A percentile compares a stretch with the other conserved stretches of the same genome.
Evolutionary conservation across 164 flowering plant species (phyloP).

Genomic region (Liquidambar formosana): DNA sequence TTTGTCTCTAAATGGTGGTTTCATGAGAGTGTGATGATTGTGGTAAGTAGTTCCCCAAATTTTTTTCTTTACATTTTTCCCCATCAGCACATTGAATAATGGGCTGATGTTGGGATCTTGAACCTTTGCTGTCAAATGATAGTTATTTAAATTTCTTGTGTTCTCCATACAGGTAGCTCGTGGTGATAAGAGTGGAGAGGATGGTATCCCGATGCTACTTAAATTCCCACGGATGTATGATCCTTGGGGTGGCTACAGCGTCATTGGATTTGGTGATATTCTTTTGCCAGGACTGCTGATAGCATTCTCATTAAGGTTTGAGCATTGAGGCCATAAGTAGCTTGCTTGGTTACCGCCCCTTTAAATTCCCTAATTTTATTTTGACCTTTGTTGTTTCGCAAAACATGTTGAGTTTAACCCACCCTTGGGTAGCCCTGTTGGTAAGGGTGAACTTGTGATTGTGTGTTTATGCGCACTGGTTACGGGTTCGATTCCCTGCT

Average conservation of each 20-base stretch:
- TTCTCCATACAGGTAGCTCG: conserved; percentile 76
- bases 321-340: not conserved
- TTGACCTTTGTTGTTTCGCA: too few species aligned
- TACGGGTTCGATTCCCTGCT: too few species aligned
- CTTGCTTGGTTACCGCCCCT: not conserved
- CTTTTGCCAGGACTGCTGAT: conserved; percentile 89
- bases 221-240: conserved; percentile 97
- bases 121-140: not conserved
- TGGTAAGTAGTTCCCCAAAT: conserved; percentile 50
- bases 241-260: conserved; percentile 99
- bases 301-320: conserved; percentile 81
- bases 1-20: conserved; percentile 82
- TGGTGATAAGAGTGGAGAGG: conserved; percentile 95
- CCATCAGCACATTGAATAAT: not conserved
- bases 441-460: too few species aligned
- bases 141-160: conserved; percentile 3
- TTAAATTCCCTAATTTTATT: too few species aligned
- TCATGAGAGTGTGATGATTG: conserved; percentile 97
- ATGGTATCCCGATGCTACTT: conserved; percentile 95
- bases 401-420: too few species aligned
- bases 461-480: too few species aligned
- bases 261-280: conserved; percentile 98
- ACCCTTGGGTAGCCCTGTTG: too few species aligned
- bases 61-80: not conserved
- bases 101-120: not conserved